Base-by-base conservation (phyloP, 2,329 filamentous ascomycete species). In the Penicillium sp. region DNA sequence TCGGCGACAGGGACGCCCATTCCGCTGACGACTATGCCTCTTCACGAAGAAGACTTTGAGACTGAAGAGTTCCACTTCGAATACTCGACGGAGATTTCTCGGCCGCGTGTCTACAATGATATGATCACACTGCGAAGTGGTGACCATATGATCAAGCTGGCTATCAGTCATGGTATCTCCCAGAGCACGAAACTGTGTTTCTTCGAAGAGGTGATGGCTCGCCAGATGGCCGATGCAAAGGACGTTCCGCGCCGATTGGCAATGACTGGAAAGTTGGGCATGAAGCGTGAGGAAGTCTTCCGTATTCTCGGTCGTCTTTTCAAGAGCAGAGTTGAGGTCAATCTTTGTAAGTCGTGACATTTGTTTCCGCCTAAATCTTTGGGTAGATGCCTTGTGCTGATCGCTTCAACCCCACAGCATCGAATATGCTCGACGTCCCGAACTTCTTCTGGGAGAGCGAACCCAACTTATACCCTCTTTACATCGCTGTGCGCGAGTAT, bases 61-160 rank as follows among this genome's bases (percentile, higher is more conserved):
- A 99, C 91, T 0, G 95, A 99, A 74, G 94, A 98, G 73, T 97
- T 99, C 71, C 94, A 99, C 74, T 99, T 99, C 73, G 93, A 98
- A 76, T 99, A 99, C 81, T 96, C 92, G 70, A 85, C 87, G 0
- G 85, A 92, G 60, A 92, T 95, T 37, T 89, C 93, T 64, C 87
- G 93, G 53, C 95, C 95, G 4, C 87, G 95, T 59, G 91, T 99
- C 33, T 99, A 96, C 81, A 98, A 99, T 78, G 95, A 99, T 77
- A 99, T 99, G 95, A 98, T 99, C 70, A 99, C 95, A 0, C 81
- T 99, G 48, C 85, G 96, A 64, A 96, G 92, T 62, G 89, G 92
- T 42, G 95, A 99, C 79, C 95, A 99, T 79, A 98, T 99, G 94
- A 96, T 98, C 75, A 98, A 98, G 79, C 84, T 99, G 16, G 93